These are phyloP conservation scores for Hemileia vastatrix DNA, from an alignment of 1,284 basidiomycete genomes.

Conservation along the genomic window DNA sequence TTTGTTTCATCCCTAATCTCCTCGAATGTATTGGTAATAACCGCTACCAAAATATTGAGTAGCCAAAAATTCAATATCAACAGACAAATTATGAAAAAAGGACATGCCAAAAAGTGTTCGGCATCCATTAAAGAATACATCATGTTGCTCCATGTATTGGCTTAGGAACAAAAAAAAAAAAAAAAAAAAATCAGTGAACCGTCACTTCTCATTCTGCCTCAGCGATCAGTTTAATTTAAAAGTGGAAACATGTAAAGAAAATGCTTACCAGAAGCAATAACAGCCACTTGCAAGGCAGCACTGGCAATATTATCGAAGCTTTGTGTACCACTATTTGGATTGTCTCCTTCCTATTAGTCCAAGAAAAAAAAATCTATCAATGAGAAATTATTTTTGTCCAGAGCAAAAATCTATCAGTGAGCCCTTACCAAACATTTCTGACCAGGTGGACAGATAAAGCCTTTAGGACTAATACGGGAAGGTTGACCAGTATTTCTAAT, in stretches of 20 bases:
- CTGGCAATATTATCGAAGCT: conserved; percentile 86
- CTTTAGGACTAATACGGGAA: conserved; percentile 29
- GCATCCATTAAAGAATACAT: conserved; percentile 91
- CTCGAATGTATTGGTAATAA: conserved; percentile 89
- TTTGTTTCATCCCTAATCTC: conserved; percentile 79
- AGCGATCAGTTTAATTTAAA: not conserved
- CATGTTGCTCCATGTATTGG: conserved; percentile 48
- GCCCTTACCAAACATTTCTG: conserved; percentile 40
- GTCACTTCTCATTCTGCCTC: not conserved
- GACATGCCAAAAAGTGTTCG: conserved; percentile 74
- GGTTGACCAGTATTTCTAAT: conserved; percentile 3
- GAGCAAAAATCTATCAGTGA: not conserved
- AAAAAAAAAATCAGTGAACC: not conserved
- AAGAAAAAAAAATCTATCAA: not conserved
- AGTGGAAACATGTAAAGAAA: not conserved
- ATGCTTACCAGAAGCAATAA: conserved; percentile 66
- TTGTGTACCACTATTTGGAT: conserved; percentile 60
- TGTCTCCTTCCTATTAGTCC: conserved; percentile 51
- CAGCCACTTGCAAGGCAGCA: conserved; percentile 70
- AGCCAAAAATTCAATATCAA: conserved; percentile 44
- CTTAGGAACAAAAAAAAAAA: not conserved
- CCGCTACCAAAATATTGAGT: conserved; percentile 88
- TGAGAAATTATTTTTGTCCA: not conserved
- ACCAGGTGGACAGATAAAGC: conserved; percentile 41
- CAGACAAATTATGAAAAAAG: conserved; percentile 73